Percentiles rank a stretch among this genome's conserved stretches.
These are phyloP conservation scores for Stephanodiscus minutulus DNA, from an alignment of 108 stramenopile genomes.

Conservation along the genomic window DNA sequence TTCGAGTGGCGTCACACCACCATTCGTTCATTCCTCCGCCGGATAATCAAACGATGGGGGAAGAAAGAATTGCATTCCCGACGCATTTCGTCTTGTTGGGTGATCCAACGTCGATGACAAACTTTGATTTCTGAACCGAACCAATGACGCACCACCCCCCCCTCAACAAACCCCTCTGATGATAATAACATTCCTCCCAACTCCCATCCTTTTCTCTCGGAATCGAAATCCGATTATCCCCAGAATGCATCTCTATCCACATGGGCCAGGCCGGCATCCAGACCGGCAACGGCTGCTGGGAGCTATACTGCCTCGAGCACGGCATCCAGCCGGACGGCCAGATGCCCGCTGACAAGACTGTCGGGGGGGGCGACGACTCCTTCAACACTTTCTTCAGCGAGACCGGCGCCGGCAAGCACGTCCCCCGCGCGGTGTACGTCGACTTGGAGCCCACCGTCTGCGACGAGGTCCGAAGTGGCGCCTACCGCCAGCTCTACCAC, in stretches of 20 bases:
- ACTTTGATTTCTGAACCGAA: neutral
- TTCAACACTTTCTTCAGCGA: slow-evolving; percentile 99
- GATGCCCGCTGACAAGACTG: slow-evolving; percentile 86
- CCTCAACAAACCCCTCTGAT: neutral
- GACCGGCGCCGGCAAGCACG: slow-evolving; percentile 96
- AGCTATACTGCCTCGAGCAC: slow-evolving; percentile 98
- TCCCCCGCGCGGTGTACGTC: slow-evolving; percentile 96
- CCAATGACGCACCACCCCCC: slow-evolving; percentile 4
- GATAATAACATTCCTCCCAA: no score
- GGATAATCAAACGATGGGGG: no score
- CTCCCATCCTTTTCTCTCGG: no score
- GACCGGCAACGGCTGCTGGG: slow-evolving; percentile 97
- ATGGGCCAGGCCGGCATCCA: slow-evolving; percentile 96
- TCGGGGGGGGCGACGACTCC: slow-evolving; percentile 82
- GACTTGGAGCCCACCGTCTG: slow-evolving; percentile 98
- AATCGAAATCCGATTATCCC: neutral
- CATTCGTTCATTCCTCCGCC: no score
- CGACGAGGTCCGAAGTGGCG: slow-evolving; percentile 92
- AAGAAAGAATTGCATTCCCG: neutral
- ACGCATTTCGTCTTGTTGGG: slow-evolving; percentile 10
- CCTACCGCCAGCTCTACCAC: slow-evolving; percentile 95
- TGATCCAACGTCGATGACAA: neutral
- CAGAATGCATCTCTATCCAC: slow-evolving; percentile 89
- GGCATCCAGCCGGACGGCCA: slow-evolving; percentile 95
- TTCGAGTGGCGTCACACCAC: no score